These are phyloP conservation scores for Antrodiella citrinella DNA, from an alignment of 768 basidiomycete species.

Conservation along the genomic window DNA sequence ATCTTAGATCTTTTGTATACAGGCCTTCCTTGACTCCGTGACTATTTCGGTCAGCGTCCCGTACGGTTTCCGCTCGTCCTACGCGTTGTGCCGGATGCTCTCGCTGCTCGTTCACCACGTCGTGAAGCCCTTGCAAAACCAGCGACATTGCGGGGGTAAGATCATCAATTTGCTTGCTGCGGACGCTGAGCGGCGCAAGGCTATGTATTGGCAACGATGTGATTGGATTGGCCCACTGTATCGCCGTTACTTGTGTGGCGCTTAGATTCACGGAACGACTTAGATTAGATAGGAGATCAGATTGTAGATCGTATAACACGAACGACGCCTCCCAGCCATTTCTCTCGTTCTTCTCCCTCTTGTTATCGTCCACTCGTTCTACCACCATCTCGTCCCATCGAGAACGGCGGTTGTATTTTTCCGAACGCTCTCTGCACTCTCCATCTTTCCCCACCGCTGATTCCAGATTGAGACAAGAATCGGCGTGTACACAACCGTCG, in stretches of 20 bases:
- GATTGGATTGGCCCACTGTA: neutral
- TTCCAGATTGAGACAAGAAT: neutral
- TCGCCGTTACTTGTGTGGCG: neutral
- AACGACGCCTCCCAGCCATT: neutral
- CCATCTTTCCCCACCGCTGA: neutral
- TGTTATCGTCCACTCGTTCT: neutral
- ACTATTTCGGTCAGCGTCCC: neutral
- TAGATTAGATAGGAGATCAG: neutral
- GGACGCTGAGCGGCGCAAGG: neutral
- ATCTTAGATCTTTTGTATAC: neutral
- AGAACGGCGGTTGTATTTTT: neutral
- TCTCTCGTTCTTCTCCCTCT: slow-evolving; percentile 1
- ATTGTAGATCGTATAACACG: neutral
- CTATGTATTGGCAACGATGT: neutral
- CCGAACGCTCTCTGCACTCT: neutral
- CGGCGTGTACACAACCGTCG: neutral
- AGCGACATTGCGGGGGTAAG: neutral
- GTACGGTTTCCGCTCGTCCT: neutral
- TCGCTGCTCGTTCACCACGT: too few relatives aligned
- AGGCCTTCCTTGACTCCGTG: neutral
- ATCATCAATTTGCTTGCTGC: neutral
- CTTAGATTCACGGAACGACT: neutral
- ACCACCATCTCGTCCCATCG: neutral
- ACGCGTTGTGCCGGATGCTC: too few relatives aligned
- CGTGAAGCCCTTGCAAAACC: too few relatives aligned